Conservation (phyloP, 352 stramenopile species). For the Phytophthora constricta region DNA sequence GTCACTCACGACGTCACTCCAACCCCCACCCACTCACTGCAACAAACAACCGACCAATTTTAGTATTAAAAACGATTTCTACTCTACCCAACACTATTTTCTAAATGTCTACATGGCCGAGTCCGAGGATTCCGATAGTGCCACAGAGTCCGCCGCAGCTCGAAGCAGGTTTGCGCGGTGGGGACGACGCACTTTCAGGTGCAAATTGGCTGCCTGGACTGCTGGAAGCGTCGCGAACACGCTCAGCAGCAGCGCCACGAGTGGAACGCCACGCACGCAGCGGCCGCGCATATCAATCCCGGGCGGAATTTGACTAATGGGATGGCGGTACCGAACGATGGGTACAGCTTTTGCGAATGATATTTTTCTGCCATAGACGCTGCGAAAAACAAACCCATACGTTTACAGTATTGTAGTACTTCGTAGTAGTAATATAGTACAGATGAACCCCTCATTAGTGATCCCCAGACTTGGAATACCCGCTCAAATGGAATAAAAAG, state of each 20-base stretch:
- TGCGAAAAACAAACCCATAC: no score
- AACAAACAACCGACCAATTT: background rate
- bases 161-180: background rate
- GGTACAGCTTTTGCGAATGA: no score
- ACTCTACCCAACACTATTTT: background rate
- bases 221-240: background rate
- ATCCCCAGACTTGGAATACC: no score
- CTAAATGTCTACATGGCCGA: background rate
- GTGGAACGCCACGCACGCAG: background rate
- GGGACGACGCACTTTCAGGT: background rate
- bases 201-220: background rate
- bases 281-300: background rate
- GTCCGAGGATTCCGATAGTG: background rate
- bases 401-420: no score
- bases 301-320: background rate
- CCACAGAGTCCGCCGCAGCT: background rate
- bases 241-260: background rate
- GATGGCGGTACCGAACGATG: no score
- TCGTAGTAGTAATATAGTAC: no score
- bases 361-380: no score
- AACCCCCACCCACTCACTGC: slow-evolving; percentile 23
- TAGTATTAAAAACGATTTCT: background rate
- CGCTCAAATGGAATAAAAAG: no score
- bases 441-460: no score
- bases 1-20: slow-evolving; percentile 24